Evolutionary conservation across 2,329 filamentous ascomycete species (phyloP).

Genomic region (Fusarium bactridioides): DNA sequence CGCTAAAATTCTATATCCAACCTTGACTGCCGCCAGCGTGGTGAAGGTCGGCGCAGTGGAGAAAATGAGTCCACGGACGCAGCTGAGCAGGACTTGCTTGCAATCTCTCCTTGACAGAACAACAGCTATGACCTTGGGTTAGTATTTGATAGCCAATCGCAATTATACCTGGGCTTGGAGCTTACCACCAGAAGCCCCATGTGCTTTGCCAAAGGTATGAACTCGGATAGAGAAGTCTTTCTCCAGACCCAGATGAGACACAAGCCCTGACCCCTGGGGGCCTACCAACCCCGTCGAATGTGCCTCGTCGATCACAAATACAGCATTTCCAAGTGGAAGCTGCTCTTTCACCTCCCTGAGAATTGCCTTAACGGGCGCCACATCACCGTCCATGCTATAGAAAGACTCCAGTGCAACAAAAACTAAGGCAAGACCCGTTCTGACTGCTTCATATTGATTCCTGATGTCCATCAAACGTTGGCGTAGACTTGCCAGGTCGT

Average conservation of each 20-base stretch:
- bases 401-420: background rate
- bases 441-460: background rate
- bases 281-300: background rate
- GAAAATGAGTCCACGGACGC: background rate
- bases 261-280: background rate
- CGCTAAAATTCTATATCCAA: background rate
- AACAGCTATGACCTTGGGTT: background rate
- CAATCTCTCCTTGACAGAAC: background rate
- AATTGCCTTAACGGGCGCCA: background rate
- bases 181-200: background rate
- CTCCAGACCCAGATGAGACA: background rate
- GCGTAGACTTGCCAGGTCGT: background rate
- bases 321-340: background rate
- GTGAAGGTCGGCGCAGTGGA: background rate
- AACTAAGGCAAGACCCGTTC: background rate
- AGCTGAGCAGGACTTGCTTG: background rate
- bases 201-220: slow-evolving; percentile 4
- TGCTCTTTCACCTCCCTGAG: background rate
- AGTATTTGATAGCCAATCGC: background rate
- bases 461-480: background rate
- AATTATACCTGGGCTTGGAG: background rate
- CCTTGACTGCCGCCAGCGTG: background rate
- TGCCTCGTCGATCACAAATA: background rate
- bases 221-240: background rate
- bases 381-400: background rate